A percentile compares a stretch with the other conserved stretches of the same genome.
Evolutionary conservation across 192 early-diverging fungal genomes (phyloP).

Genomic region (Coemansia interrupta): DNA sequence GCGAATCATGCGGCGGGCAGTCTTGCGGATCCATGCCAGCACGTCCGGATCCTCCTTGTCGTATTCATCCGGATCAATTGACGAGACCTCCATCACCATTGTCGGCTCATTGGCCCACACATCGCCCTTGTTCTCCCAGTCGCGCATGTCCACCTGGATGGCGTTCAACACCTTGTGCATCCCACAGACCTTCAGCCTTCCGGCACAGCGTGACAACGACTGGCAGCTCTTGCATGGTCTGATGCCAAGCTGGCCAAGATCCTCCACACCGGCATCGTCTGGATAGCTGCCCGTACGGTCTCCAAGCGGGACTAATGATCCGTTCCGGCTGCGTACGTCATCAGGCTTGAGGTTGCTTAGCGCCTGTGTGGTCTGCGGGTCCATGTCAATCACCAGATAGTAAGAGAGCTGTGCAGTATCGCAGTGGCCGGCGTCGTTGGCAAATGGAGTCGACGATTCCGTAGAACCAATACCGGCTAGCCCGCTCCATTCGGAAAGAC

Average conservation of each 20-base stretch:
- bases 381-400: slow-evolving; percentile 50
- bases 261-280: neutral
- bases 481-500: slow-evolving; percentile 2
- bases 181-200: slow-evolving; percentile 17
- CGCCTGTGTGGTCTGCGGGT: slow-evolving; percentile 42
- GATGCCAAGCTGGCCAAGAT: neutral
- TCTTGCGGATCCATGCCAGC: slow-evolving; percentile 38
- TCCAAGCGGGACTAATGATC: slow-evolving; percentile 29
- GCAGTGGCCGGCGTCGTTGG: neutral
- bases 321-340: slow-evolving; percentile 36
- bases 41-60: slow-evolving; percentile 50
- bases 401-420: slow-evolving; percentile 36
- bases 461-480: no score
- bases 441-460: neutral
- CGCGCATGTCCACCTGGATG: slow-evolving; percentile 49
- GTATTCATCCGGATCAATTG: slow-evolving; percentile 46
- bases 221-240: slow-evolving; percentile 33
- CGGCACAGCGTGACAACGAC: slow-evolving; percentile 8
- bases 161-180: slow-evolving; percentile 35
- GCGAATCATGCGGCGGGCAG: slow-evolving; percentile 29
- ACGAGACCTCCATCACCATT: slow-evolving; percentile 46
- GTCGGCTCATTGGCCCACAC: slow-evolving; percentile 49
- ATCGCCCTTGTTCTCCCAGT: slow-evolving; percentile 52
- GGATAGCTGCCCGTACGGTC: slow-evolving; percentile 1
- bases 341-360: slow-evolving; percentile 27